Evolutionary conservation across 2,329 filamentous ascomycete species (phyloP).

Genomic region (Rosellinia necatrix): DNA sequence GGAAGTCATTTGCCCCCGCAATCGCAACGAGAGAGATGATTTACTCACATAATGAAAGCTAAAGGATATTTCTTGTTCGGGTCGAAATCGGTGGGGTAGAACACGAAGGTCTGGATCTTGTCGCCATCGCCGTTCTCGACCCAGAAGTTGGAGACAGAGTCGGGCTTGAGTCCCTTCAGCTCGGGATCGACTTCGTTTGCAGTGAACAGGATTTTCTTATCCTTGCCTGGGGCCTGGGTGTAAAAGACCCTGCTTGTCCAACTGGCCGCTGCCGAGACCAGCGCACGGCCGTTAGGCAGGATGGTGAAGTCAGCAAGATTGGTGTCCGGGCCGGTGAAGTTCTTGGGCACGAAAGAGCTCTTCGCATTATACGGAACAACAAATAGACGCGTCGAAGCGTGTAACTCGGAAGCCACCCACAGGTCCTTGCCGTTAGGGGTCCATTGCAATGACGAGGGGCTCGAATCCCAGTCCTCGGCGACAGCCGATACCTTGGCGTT

Average conservation of each 20-base stretch:
- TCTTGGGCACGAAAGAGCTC: conserved; percentile 20
- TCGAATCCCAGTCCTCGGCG: conserved; percentile 22
- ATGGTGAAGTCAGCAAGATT: conserved; percentile 19
- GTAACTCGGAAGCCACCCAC: conserved; percentile 22
- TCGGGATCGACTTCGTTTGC: conserved; percentile 23
- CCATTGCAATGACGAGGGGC: conserved; percentile 20
- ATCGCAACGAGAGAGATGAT: too few relatives aligned
- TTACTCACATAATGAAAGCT: conserved; percentile 21
- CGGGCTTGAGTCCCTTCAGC: conserved; percentile 17
- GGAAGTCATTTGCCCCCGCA: too few relatives aligned
- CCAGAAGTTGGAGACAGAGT: conserved; percentile 24
- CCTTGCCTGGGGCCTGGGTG: conserved; percentile 18
- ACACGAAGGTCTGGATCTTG: conserved; percentile 23
- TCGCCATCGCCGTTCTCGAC: conserved; percentile 24
- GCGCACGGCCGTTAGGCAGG: conserved; percentile 17
- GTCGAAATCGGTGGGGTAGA: conserved; percentile 20
- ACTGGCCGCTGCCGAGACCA: conserved; percentile 22
- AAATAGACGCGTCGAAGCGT: conserved; percentile 20
- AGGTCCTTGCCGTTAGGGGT: conserved; percentile 7
- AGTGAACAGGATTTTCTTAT: conserved; percentile 18
- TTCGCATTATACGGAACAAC: conserved; percentile 14
- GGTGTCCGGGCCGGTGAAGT: conserved; percentile 24
- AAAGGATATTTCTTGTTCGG: conserved; percentile 21
- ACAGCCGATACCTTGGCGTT: conserved; percentile 12
- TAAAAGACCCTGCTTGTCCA: conserved; percentile 26